Evolutionary conservation across 768 basidiomycete species (phyloP).

Genomic region (Jaapia argillacea): DNA sequence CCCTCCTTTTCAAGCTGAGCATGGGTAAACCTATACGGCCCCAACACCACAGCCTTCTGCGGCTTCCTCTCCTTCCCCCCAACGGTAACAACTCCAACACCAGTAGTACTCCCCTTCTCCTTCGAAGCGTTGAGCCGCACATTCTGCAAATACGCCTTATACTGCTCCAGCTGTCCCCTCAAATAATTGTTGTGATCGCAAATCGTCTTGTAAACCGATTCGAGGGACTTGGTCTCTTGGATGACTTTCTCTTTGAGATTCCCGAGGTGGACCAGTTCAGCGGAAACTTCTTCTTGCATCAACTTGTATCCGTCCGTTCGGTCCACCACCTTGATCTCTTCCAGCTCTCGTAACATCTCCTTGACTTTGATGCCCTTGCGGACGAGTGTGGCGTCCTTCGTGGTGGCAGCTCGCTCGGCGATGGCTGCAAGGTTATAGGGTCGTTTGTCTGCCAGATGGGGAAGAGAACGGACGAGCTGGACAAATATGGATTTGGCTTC

Average conservation of each 20-base stretch:
- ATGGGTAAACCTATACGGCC: conserved; percentile 96
- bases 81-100: conserved; percentile 90
- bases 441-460: conserved; percentile 69
- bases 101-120: conserved; percentile 80
- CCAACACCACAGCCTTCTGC: conserved; percentile 74
- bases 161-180: conserved; percentile 93
- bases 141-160: conserved; percentile 98
- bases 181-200: conserved; percentile 98
- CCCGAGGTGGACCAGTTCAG: conserved; percentile 92
- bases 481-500: conserved; percentile 99
- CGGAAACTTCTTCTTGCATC: conserved; percentile 95
- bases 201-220: conserved; percentile 98
- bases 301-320: conserved; percentile 76
- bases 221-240: conserved; percentile 84
- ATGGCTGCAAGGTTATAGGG: conserved; percentile 85
- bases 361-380: conserved; percentile 99
- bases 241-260: conserved; percentile 95
- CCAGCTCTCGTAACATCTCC: conserved; percentile 95
- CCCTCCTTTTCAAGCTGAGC: conserved; percentile 98
- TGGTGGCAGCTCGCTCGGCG: conserved; percentile 93
- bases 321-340: conserved; percentile 83
- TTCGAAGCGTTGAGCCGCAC: conserved; percentile 85
- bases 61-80: conserved; percentile 97
- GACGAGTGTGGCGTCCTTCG: conserved; percentile 93
- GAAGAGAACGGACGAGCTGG: conserved; percentile 92